Evolutionary conservation across 371 early-diverging fungal species (phyloP).

Genomic region (Rhizopus arrhizus): DNA sequence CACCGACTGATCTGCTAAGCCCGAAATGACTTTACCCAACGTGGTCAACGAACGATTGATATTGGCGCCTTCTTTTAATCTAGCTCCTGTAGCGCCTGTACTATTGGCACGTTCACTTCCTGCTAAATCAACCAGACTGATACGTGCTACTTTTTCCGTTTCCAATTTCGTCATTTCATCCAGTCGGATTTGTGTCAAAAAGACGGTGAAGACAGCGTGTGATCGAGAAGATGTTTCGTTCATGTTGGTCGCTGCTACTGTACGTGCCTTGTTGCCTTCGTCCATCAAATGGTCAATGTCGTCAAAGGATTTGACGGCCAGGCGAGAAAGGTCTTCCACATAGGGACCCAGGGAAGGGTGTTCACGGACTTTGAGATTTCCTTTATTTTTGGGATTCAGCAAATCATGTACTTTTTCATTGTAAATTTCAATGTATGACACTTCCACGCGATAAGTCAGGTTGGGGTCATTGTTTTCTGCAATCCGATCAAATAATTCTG

Average conservation of each 20-base stretch:
- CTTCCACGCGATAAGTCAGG: slow-evolving; percentile 73
- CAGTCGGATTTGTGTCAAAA: slow-evolving; percentile 68
- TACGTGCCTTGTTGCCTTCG: slow-evolving; percentile 88
- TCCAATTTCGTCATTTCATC: slow-evolving; percentile 64
- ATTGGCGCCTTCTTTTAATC: slow-evolving; percentile 97
- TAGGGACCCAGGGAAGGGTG: slow-evolving; percentile 89
- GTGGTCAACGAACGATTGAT: slow-evolving; percentile 97
- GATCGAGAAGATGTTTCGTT: slow-evolving; percentile 92
- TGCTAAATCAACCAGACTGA: slow-evolving; percentile 85
- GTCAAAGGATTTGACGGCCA: slow-evolving; percentile 76
- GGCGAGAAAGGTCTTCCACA: slow-evolving; percentile 89
- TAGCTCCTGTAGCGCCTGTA: slow-evolving; percentile 93
- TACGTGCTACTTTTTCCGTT: slow-evolving; percentile 78
- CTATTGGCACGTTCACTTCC: slow-evolving; percentile 96
- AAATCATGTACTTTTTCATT: slow-evolving; percentile 94
- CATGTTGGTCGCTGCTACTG: slow-evolving; percentile 96
- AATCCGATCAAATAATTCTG: slow-evolving; percentile 76
- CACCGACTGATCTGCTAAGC: slow-evolving; percentile 80
- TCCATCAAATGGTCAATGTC: slow-evolving; percentile 83
- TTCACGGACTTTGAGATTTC: slow-evolving; percentile 83
- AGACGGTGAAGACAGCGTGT: slow-evolving; percentile 93
- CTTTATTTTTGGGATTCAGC: slow-evolving; percentile 78
- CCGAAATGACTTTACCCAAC: slow-evolving; percentile 97
- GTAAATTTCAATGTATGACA: slow-evolving; percentile 84
- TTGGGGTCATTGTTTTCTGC: slow-evolving; percentile 46